A percentile compares a stretch with the other conserved stretches of the same genome.
Conservation (phyloP, 257 asterid genomes). For the Cynanchum wilfordii region DNA sequence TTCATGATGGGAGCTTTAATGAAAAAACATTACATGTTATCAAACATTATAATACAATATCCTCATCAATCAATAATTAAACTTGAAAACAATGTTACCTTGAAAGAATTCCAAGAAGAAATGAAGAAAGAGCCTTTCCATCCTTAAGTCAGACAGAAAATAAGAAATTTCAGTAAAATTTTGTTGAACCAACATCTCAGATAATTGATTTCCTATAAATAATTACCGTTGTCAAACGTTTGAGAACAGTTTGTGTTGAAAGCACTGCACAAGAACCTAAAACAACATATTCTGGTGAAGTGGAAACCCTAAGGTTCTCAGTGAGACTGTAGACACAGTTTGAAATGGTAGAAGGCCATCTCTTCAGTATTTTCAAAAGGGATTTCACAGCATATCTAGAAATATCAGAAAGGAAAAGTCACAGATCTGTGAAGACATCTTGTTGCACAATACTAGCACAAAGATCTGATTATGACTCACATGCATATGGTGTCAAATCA, state of each 20-base stretch:
- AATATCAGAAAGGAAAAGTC: slow-evolving; percentile 18
- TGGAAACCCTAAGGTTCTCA: slow-evolving; percentile 59
- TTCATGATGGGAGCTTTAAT: slow-evolving; percentile 86
- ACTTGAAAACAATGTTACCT: slow-evolving; percentile 46
- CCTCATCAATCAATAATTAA: slow-evolving; percentile 14
- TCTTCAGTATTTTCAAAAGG: slow-evolving; percentile 80
- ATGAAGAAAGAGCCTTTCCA: slow-evolving; percentile 75
- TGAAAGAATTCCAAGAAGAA: slow-evolving; percentile 84
- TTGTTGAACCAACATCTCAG: neutral
- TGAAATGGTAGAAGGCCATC: slow-evolving; percentile 96
- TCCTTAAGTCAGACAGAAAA: slow-evolving; percentile 53
- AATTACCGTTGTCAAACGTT: slow-evolving; percentile 79
- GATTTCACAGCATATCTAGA: slow-evolving; percentile 78
- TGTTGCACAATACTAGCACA: neutral
- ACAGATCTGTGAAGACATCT: neutral
- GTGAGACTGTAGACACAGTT: slow-evolving; percentile 65
- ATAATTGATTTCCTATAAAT: slow-evolving; percentile 9
- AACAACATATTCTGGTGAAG: slow-evolving; percentile 79
- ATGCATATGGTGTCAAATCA: neutral
- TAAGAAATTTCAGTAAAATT: slow-evolving; percentile 26
- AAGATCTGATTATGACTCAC: neutral
- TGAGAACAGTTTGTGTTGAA: slow-evolving; percentile 82
- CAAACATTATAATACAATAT: neutral
- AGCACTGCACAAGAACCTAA: slow-evolving; percentile 97
- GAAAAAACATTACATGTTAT: slow-evolving; percentile 12